These are phyloP conservation scores for Nothophaeocryptopus gaeumannii DNA, from an alignment of 2,329 filamentous ascomycete genomes.

Conservation along the genomic window DNA sequence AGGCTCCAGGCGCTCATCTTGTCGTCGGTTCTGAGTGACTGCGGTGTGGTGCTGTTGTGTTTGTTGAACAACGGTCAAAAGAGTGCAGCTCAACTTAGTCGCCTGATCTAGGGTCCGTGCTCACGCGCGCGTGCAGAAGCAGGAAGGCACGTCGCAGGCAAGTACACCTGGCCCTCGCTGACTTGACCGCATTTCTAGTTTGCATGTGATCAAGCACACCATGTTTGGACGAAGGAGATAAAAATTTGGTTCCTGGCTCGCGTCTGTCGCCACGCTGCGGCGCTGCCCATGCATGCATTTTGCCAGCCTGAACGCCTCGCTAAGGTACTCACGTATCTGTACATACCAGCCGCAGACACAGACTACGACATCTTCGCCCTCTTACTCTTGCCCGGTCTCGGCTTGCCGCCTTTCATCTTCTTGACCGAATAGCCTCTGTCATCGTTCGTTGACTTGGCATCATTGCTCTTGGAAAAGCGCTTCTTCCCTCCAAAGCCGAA, in stretches of 20 bases:
- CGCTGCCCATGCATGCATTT: not conserved
- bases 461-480: conserved; percentile 82
- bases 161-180: not conserved
- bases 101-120: too few species aligned
- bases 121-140: not conserved
- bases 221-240: not conserved
- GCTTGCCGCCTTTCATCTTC: conserved; percentile 70
- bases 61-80: too few species aligned
- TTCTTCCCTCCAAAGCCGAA: conserved; percentile 98
- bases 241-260: not conserved
- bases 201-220: not conserved
- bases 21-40: too few species aligned
- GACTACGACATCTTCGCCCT: conserved; percentile 27
- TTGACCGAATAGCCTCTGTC: conserved; percentile 74
- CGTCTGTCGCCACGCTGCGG: too few species aligned
- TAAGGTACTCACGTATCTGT: conserved; percentile 2
- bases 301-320: conserved; percentile 9
- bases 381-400: conserved; percentile 43
- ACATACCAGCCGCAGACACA: not conserved
- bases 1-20: too few species aligned
- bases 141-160: not conserved
- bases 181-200: not conserved
- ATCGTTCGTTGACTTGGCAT: conserved; percentile 79
- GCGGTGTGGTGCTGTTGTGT: too few species aligned
- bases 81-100: too few species aligned